These are phyloP conservation scores for Effrenium voratum DNA, from an alignment of 73 alveolate genomes.

Conservation along the genomic window DNA sequence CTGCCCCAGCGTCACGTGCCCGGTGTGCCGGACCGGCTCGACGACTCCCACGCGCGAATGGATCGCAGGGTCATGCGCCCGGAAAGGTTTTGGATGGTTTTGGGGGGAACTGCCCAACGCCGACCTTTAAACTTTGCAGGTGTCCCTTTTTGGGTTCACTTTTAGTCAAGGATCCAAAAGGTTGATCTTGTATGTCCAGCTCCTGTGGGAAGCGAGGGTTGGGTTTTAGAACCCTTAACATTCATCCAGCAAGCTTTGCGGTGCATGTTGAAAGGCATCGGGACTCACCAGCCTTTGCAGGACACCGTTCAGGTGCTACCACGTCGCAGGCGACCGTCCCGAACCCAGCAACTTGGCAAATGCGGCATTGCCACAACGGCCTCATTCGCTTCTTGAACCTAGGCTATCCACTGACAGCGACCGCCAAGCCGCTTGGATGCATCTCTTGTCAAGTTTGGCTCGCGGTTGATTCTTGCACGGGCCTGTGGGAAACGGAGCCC, in stretches of 20 bases:
- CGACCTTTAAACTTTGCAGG: neutral
- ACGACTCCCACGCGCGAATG: too few species aligned
- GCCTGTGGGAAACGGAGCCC: too few species aligned
- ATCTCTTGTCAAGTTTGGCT: too few species aligned
- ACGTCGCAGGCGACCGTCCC: conserved; percentile 81
- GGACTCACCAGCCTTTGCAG: neutral
- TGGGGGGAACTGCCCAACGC: neutral
- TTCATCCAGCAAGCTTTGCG: too few species aligned
- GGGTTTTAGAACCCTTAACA: too few species aligned
- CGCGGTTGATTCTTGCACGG: too few species aligned
- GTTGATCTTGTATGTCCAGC: neutral
- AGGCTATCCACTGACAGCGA: conserved; percentile 76
- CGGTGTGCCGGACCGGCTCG: conserved; percentile 93
- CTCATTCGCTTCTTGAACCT: neutral
- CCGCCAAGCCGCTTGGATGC: conserved; percentile 55
- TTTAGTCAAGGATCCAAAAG: neutral
- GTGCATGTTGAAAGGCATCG: too few species aligned
- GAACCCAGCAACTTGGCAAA: conserved; percentile 6
- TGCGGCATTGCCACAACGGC: neutral
- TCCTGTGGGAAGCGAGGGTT: too few species aligned
- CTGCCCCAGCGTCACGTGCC: conserved; percentile 84
- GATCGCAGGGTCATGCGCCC: neutral
- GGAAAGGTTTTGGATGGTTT: neutral
- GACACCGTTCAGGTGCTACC: conserved; percentile 66
- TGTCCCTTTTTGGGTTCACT: too few species aligned